Percentiles rank a stretch among this genome's conserved stretches.
phyloP scores from a whole-genome alignment of 345 rosid genomes.

The Gossypium sturtianum region DNA sequence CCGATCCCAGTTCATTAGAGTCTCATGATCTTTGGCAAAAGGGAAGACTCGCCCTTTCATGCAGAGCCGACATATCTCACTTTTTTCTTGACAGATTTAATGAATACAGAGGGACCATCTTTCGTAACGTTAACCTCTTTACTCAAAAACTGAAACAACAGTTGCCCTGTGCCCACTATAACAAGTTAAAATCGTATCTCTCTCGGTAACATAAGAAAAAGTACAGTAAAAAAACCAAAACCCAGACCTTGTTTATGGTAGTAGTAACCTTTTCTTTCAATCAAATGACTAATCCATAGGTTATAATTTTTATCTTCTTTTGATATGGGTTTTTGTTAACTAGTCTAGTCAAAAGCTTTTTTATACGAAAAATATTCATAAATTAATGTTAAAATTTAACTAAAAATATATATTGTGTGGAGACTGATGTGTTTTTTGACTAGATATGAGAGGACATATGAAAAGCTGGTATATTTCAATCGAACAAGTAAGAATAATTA shows the following conservation, averaged over 20 bases:
- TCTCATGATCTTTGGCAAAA: not conserved
- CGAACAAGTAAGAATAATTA: conserved; percentile 34
- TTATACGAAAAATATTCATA: not conserved
- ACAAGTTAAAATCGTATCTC: conserved; percentile 14
- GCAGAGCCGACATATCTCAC: conserved; percentile 10
- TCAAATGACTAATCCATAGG: conserved; percentile 3
- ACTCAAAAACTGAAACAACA: conserved; percentile 22
- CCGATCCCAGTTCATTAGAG: not conserved
- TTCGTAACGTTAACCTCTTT: conserved; percentile 22
- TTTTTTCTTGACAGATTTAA: conserved; percentile 6
- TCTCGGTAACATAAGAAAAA: conserved; percentile 3
- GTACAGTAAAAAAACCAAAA: not conserved
- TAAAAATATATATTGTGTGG: not conserved
- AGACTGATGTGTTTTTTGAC: conserved; percentile 27
- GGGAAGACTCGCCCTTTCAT: conserved; percentile 5
- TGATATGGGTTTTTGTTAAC: conserved; percentile 32
- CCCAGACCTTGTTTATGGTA: no score
- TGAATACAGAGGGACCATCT: not conserved
- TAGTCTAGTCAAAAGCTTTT: conserved; percentile 26
- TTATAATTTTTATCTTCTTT: conserved; percentile 35
- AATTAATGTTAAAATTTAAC: not conserved
- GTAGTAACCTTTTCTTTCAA: not conserved
- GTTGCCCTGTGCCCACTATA: conserved; percentile 9
- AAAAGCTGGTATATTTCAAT: conserved; percentile 19
- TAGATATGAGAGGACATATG: conserved; percentile 17